These are phyloP conservation scores for Pyrenopolyporus hunteri DNA, from an alignment of 495 filamentous ascomycete genomes.

Conservation along the genomic window DNA sequence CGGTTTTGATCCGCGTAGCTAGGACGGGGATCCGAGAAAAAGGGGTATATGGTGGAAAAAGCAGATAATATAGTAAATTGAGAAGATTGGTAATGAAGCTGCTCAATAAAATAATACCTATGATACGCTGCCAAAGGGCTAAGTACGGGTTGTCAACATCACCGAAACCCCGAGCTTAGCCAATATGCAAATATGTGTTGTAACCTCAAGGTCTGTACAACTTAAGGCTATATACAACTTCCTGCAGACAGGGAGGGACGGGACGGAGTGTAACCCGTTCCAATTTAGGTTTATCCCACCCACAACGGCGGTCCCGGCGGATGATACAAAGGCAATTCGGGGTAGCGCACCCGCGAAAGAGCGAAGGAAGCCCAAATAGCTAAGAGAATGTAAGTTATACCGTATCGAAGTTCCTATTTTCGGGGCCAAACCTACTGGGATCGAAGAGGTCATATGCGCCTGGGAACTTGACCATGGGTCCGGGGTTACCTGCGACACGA, in stretches of 20 bases:
- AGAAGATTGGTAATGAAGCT: neutral
- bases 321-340: neutral
- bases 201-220: neutral
- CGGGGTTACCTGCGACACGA: neutral
- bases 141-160: neutral
- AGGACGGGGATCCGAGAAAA: too few relatives aligned
- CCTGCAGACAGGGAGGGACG: neutral
- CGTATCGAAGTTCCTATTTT: neutral
- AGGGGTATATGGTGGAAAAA: too few relatives aligned
- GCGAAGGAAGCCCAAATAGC: neutral
- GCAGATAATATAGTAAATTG: neutral
- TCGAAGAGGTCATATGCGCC: neutral
- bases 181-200: neutral
- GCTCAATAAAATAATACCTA: neutral
- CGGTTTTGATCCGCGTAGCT: neutral
- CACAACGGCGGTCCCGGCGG: neutral
- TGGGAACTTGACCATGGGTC: neutral
- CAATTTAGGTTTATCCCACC: neutral
- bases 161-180: neutral
- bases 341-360: neutral
- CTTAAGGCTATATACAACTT: neutral
- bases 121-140: neutral
- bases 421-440: neutral
- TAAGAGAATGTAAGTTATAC: neutral
- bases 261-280: neutral